Base-by-base conservation (phyloP, 139 green algal species). In the Coelastrella sp. region DNA sequence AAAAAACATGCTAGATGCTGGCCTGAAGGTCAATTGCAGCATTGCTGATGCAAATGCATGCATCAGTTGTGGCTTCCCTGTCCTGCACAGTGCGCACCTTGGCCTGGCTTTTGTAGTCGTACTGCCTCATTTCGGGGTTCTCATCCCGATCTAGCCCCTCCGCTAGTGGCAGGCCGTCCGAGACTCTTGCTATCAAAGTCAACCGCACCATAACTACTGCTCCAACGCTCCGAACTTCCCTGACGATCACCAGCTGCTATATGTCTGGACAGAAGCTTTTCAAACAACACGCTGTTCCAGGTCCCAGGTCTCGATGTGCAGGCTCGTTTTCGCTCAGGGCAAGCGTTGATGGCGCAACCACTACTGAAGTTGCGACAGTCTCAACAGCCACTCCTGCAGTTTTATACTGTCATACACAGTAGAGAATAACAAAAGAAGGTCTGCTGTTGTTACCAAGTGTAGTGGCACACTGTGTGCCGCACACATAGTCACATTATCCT, bases 101-200 rank as follows among this genome's bases (percentile, higher is more conserved):
- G 14, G 98, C 98, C 81, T 99, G 97, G 10, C 93, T 89, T 91
- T 99, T 99, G 94, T 98, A 98, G 6, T 84, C 59, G 8, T 98
- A 97, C 82, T 97, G 92, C 84, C 56, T 68, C 24, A 97, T 87
- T 10, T 99, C 98, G 14, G 93, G 82, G 70, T 97, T 94, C 86
- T 98, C 97, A 24, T 99, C 98, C 22, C 82, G 97, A 81, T 99
- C 98, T 60, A 99, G 88, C 27, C 97, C 98, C 90, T 99, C 98
- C 0, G 98, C 98, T 57, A 99, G 91, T 0, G 98, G 98, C 80
- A 99, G 93, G 4, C 98, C 98, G 91, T 99, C 98, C 14, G 91
- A 88, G 4, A 97, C 92, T 8, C 98, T 87, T 0, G 97, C 95
- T n/a, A 99, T 98, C 24, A 99, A 86, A 14, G 98, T 99, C 6